Evolutionary conservation across 306 rosid genomes (phyloP).

Genomic region (Gastrolobium villosum): DNA sequence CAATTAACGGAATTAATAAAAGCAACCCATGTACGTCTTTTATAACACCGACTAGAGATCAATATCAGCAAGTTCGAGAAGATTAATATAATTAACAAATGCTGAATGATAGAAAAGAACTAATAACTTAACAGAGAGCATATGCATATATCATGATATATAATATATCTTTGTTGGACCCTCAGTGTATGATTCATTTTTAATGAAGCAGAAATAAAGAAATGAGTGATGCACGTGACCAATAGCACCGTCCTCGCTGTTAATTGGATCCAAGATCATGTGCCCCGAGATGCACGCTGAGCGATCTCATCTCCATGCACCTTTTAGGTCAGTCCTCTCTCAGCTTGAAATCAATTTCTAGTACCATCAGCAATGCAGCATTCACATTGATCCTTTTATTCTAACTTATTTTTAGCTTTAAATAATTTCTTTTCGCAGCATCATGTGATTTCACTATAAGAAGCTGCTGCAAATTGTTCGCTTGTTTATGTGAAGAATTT

Average conservation of each 20-base stretch:
- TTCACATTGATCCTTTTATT: slow-evolving; percentile 35
- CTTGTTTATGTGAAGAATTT: slow-evolving; percentile 10
- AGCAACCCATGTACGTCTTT: slow-evolving; percentile 17
- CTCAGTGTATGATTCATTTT: slow-evolving; percentile 21
- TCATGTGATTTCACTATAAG: slow-evolving; percentile 45
- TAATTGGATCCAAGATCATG: slow-evolving; percentile 64
- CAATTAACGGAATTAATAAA: slow-evolving; percentile 16
- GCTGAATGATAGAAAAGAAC: slow-evolving; percentile 4
- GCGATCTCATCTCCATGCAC: slow-evolving; percentile 51
- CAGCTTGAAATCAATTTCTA: slow-evolving; percentile 16
- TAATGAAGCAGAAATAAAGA: slow-evolving; percentile 40
- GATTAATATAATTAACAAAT: slow-evolving; percentile 37
- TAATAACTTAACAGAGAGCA: slow-evolving; percentile 46
- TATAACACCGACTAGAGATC: slow-evolving; percentile 47
- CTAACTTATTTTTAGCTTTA: neutral
- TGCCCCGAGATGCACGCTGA: slow-evolving; percentile 67
- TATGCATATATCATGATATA: slow-evolving; percentile 45
- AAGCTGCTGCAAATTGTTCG: slow-evolving; percentile 32
- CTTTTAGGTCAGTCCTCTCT: slow-evolving; percentile 12
- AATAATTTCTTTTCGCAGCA: neutral
- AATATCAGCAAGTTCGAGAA: slow-evolving; percentile 50
- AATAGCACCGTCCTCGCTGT: slow-evolving; percentile 60
- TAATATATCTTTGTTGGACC: slow-evolving; percentile 42
- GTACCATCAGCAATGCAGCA: neutral
- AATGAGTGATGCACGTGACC: slow-evolving; percentile 53